Percentiles rank a stretch among this genome's conserved stretches.
Conservation (phyloP, 495 filamentous ascomycete genomes). For the Penicillium waksmanii region DNA sequence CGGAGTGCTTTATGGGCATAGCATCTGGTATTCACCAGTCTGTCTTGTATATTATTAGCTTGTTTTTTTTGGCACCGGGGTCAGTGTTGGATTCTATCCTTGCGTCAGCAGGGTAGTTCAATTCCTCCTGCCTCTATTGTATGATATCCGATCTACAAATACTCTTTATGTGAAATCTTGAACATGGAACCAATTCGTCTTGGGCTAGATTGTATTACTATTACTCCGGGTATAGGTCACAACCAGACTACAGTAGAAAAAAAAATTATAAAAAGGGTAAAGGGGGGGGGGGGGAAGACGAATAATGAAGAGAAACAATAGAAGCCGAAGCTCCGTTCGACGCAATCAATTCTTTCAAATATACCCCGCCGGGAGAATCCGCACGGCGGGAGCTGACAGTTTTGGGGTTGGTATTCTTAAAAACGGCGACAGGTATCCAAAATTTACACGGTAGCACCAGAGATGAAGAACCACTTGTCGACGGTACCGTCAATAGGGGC, state of each 20-base stretch:
- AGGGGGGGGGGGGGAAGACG: not conserved
- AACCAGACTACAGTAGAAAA: not conserved
- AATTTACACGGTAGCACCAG: constrained; percentile 85
- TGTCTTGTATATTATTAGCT: constrained; percentile 8
- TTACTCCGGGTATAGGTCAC: not conserved
- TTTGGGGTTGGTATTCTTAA: constrained; percentile 28
- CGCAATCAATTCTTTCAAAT: constrained; percentile 13
- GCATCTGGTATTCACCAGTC: not conserved
- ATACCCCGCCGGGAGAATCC: constrained; percentile 9
- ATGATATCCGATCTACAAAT: constrained; percentile 7
- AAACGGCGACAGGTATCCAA: constrained; percentile 7
- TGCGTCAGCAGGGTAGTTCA: not conserved
- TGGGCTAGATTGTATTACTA: constrained; percentile 2
- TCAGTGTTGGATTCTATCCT: not conserved
- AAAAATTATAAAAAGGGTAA: not conserved
- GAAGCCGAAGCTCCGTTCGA: not conserved
- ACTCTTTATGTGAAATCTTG: not conserved
- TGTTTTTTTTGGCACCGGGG: not conserved
- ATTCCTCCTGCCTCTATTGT: not conserved
- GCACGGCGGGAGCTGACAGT: constrained; percentile 14
- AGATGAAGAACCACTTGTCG: constrained; percentile 99
- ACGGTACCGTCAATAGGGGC: constrained; percentile 94
- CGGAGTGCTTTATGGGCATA: not conserved
- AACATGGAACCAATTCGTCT: not conserved
- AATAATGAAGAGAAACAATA: constrained; percentile 2